These are phyloP conservation scores for Papilionanthe hybrid DNA, from an alignment of 116 monocot species.

Conservation along the genomic window DNA sequence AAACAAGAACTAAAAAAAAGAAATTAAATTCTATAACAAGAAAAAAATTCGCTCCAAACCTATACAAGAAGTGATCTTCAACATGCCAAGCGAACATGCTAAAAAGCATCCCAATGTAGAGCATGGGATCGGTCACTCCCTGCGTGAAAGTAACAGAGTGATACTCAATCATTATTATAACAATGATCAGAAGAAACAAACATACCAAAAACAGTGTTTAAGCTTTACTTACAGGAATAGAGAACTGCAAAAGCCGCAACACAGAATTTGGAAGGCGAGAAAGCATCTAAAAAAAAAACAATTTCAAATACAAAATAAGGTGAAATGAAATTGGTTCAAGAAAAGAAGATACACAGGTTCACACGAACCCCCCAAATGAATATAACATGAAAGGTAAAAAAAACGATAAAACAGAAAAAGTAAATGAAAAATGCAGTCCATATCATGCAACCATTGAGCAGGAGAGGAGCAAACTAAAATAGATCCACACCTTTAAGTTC, in stretches of 20 bases:
- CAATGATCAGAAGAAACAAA: neutral
- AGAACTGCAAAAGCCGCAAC: constrained; percentile 48
- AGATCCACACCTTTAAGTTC: constrained; percentile 74
- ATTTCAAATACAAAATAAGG: neutral
- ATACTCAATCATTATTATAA: neutral
- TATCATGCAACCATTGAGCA: neutral
- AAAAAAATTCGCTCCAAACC: constrained; percentile 27
- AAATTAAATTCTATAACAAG: constrained; percentile 1
- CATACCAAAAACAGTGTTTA: neutral
- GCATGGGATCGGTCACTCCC: constrained; percentile 99
- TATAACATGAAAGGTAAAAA: neutral
- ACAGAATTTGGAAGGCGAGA: constrained; percentile 66
- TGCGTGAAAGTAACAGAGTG: constrained; percentile 21
- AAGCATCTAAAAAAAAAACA: constrained; percentile 41
- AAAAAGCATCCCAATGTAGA: constrained; percentile 99
- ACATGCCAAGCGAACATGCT: constrained; percentile 99
- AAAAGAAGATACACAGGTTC: neutral
- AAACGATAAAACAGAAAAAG: neutral
- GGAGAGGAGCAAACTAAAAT: neutral
- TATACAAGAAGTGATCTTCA: constrained; percentile 98
- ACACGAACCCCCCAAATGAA: neutral
- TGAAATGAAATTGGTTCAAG: neutral
- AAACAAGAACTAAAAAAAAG: neutral
- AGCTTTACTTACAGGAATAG: constrained; percentile 68
- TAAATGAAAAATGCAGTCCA: too few species aligned